phyloP scores from a whole-genome alignment of 768 basidiomycete species.

The Leccinum boreale region DNA sequence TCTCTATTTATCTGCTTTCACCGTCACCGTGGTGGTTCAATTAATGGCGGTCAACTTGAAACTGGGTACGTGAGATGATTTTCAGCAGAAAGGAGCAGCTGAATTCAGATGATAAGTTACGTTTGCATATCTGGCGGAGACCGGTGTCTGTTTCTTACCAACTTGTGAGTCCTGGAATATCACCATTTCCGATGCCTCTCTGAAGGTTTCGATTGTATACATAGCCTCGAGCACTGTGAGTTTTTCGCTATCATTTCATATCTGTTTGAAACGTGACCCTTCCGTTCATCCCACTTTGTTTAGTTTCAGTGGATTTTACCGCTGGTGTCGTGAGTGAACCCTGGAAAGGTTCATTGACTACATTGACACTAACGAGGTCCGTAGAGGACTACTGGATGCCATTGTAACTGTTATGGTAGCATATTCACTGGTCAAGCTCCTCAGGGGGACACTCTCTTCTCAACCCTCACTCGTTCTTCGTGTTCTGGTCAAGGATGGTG shows the following conservation, averaged over 20 bases:
- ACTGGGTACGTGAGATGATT: neutral
- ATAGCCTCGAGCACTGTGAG: neutral
- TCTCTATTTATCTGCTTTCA: neutral
- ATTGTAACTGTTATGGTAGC: neutral
- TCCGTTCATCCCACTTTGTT: neutral
- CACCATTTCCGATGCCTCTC: neutral
- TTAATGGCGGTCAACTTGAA: neutral
- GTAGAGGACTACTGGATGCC: neutral
- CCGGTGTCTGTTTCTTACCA: neutral
- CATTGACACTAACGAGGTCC: neutral
- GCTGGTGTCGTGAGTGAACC: neutral
- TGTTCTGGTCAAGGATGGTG: slow-evolving; percentile 8
- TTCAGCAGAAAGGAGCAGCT: neutral
- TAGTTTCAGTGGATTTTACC: neutral
- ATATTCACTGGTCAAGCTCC: neutral
- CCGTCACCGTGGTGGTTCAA: neutral
- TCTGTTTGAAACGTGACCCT: neutral
- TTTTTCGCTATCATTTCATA: neutral
- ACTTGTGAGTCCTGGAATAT: neutral
- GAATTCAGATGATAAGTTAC: neutral
- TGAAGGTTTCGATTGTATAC: neutral
- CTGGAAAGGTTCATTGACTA: neutral
- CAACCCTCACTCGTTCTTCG: neutral
- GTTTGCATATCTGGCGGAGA: neutral
- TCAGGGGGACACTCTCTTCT: neutral